Evolutionary conservation across 2,329 filamentous ascomycete species (phyloP), one percentile per base, ranked within the genome.

Genomic region (Aspergillus sojae): DNA sequence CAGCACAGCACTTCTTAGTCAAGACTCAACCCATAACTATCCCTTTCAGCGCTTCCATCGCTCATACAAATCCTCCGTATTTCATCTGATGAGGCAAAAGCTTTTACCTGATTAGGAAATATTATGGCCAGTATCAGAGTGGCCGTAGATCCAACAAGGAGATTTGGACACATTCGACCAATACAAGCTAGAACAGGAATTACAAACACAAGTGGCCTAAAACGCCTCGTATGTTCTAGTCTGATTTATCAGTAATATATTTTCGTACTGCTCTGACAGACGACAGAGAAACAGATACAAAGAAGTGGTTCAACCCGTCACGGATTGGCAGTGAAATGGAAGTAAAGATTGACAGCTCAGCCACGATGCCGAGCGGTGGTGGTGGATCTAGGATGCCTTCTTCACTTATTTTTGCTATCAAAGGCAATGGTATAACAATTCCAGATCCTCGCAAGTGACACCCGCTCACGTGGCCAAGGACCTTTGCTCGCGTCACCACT

Each of bases 311-410:
- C 10, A 11, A 4, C 32, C 10, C 32, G 32, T 34, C 10, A 1
- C 0, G 4, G 5, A 36, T 16, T 36, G 6, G 14, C 34, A 36
- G 43, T 23, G 10, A 6, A 43, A 10, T 21, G 1, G 1, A 1
- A 12, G 11, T 14, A 23, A 21, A 23, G n/a, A 14, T 53, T 19
- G 5, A 39, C 46, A 5, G 48, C 48, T 57, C 53, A 50, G 60
- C 60, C 60, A 61, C 43, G 53, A 26, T 61, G 53, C 53, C 43
- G 60, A 57, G 60, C 23, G 21, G n/a, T 9, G 16, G 12, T 23
- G 58, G 30, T 53, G 26, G 21, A 56, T 39, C n/a, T 1, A 12
- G n/a, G 41, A 56, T 16, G 30, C 7, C 36, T 19, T 23, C 23
- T 11, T 34, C 28, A n/a, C 19, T 23, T 26, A 46, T 28, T n/a